These are phyloP conservation scores for Trypanosoma cruzi DNA, from an alignment of 208 protist genomes.

Conservation along the genomic window DNA sequence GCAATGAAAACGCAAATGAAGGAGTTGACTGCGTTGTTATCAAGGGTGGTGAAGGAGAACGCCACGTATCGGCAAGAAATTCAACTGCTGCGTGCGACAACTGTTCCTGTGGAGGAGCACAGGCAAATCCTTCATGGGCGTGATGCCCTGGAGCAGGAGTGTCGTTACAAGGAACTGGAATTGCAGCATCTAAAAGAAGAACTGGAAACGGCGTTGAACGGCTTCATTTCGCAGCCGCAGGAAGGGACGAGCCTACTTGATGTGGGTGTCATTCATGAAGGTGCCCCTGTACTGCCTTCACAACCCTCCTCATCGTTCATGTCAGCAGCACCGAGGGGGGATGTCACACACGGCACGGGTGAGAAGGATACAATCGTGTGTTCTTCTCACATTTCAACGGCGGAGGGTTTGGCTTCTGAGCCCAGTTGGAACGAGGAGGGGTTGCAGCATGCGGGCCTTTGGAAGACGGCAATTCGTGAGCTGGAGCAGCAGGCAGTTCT, in stretches of 20 bases:
- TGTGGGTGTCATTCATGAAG: conserved; percentile 3
- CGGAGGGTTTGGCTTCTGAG: background rate
- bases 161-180: conserved; percentile 35
- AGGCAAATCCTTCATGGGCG: conserved; percentile 30
- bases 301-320: background rate
- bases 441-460: conserved; percentile 30
- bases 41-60: conserved; percentile 49
- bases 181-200: conserved; percentile 34
- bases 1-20: conserved; percentile 24
- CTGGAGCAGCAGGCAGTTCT: conserved; percentile 46
- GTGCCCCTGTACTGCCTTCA: background rate
- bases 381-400: background rate
- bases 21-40: conserved; percentile 30
- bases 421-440: conserved; percentile 2
- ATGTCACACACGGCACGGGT: conserved; percentile 1
- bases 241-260: conserved; percentile 12
- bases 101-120: conserved; percentile 37
- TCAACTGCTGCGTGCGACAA: conserved; percentile 36
- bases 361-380: background rate
- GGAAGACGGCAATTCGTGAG: conserved; percentile 38
- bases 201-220: conserved; percentile 22
- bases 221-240: background rate
- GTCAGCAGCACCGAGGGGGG: background rate
- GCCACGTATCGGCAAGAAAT: conserved; percentile 41
- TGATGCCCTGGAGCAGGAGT: conserved; percentile 38